Evolutionary conservation across 2,329 filamentous ascomycete species (phyloP).

Genomic region (Fusarium azukiicola): DNA sequence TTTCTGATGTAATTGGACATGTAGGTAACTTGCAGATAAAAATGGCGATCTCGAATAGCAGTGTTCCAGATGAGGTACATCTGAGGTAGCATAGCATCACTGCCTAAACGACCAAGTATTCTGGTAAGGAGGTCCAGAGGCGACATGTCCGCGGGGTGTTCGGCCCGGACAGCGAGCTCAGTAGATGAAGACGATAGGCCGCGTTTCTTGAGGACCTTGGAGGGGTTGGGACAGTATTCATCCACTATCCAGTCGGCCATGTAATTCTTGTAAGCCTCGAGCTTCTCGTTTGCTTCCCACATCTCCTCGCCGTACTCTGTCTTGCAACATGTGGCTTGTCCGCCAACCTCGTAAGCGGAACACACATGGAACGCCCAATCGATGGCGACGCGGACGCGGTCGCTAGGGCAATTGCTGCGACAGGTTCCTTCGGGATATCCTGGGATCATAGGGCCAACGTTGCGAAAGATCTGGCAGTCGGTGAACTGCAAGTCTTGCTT

Average conservation of each 20-base stretch:
- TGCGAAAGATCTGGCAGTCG: conserved; percentile 19
- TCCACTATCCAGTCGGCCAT: conserved; percentile 12
- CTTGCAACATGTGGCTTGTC: conserved; percentile 22
- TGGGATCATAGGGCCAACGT: conserved; percentile 11
- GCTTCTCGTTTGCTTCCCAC: conserved; percentile 17
- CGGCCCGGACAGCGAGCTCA: conserved; percentile 17
- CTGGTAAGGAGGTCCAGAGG: conserved; percentile 17
- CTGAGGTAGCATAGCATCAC: conserved; percentile 22
- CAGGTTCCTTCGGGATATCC: conserved; percentile 17
- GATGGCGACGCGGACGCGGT: conserved; percentile 36
- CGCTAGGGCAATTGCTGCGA: conserved; percentile 28
- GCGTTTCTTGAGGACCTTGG: neutral
- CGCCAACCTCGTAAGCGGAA: neutral
- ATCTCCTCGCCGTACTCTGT: conserved; percentile 21
- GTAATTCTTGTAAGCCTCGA: conserved; percentile 17
- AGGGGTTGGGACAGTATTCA: conserved; percentile 22
- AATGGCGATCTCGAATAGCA: conserved; percentile 2
- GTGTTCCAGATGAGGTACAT: conserved; percentile 11
- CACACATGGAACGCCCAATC: conserved; percentile 13
- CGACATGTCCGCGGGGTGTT: conserved; percentile 13
- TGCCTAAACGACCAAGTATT: conserved; percentile 16
- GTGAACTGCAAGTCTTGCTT: conserved; percentile 20
- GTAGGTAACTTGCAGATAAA: conserved; percentile 14
- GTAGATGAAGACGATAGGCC: conserved; percentile 1
- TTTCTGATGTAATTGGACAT: conserved; percentile 17